Conservation (phyloP, 1,284 basidiomycete genomes). For the Moniliophthora roreri region DNA sequence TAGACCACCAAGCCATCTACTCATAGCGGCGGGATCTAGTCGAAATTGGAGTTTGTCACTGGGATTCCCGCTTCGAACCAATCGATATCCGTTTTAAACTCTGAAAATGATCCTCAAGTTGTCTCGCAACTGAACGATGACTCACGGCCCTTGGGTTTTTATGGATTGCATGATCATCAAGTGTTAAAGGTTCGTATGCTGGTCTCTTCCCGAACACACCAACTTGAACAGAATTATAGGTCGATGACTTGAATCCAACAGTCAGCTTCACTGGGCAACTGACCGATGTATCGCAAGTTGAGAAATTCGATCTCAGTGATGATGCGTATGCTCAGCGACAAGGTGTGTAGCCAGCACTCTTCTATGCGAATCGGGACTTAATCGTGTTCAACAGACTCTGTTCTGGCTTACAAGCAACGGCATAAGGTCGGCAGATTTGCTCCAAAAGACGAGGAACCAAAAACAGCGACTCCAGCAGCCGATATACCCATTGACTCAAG, state of each 20-base stretch:
- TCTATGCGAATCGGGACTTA: background rate
- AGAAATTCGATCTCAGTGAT: constrained; percentile 90
- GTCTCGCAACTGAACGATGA: constrained; percentile 67
- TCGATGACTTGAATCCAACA: constrained; percentile 78
- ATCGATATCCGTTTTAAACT: constrained; percentile 60
- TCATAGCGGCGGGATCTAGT: constrained; percentile 39
- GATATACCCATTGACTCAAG: constrained; percentile 69
- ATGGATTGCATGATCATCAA: constrained; percentile 69
- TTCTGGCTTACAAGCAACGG: constrained; percentile 87
- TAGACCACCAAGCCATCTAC: constrained; percentile 4
- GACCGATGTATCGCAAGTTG: constrained; percentile 82
- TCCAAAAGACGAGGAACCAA: constrained; percentile 32
- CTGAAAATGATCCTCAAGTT: constrained; percentile 52
- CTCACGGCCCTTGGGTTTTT: constrained; percentile 66
- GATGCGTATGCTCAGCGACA: constrained; percentile 80
- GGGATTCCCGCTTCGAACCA: constrained; percentile 82
- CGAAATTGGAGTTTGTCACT: constrained; percentile 88
- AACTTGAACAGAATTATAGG: constrained; percentile 41
- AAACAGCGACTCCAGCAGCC: constrained; percentile 28
- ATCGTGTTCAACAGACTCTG: constrained; percentile 62
- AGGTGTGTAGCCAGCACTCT: constrained; percentile 45
- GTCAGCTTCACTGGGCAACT: constrained; percentile 76
- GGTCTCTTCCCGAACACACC: background rate
- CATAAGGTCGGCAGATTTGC: constrained; percentile 92
- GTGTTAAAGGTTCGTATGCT: constrained; percentile 63